Conservation (phyloP, 768 basidiomycete species). For the Suillus plorans region DNA sequence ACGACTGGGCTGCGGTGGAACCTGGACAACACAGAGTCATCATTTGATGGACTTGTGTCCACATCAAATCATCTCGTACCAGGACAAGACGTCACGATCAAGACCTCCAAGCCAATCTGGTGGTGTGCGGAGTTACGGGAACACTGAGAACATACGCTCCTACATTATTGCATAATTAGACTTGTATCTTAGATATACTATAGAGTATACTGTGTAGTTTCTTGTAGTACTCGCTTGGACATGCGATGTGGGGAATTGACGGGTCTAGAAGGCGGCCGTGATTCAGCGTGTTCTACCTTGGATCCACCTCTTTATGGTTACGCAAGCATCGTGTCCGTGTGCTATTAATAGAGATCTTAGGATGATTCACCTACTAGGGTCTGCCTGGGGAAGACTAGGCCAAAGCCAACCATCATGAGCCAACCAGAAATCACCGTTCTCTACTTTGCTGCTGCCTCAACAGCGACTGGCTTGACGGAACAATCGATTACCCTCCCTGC, state of each 20-base stretch:
- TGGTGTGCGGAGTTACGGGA: constrained; percentile 79
- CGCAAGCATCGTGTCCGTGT: not conserved
- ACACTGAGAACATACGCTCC: not conserved
- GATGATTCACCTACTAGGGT: not conserved
- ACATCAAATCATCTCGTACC: constrained; percentile 92
- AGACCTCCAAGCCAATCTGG: constrained; percentile 82
- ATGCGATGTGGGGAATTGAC: not conserved
- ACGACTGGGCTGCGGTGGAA: constrained; percentile 91
- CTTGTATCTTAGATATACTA: not conserved
- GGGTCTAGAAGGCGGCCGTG: not conserved
- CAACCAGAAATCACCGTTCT: constrained; percentile 45
- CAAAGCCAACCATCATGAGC: constrained; percentile 4
- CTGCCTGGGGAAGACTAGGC: not conserved
- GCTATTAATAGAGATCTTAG: not conserved
- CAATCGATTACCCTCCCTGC: constrained; percentile 55
- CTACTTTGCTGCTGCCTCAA: constrained; percentile 66
- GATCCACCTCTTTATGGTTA: not conserved
- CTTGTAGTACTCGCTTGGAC: not conserved
- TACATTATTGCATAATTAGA: not conserved
- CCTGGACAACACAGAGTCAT: constrained; percentile 64
- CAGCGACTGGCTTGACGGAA: constrained; percentile 57
- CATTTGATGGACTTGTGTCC: constrained; percentile 82
- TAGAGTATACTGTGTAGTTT: not conserved
- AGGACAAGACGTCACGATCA: constrained; percentile 64
- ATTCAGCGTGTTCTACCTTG: not conserved